phyloP scores from a whole-genome alignment of 192 early-diverging fungal genomes.

The Backusella circina region DNA sequence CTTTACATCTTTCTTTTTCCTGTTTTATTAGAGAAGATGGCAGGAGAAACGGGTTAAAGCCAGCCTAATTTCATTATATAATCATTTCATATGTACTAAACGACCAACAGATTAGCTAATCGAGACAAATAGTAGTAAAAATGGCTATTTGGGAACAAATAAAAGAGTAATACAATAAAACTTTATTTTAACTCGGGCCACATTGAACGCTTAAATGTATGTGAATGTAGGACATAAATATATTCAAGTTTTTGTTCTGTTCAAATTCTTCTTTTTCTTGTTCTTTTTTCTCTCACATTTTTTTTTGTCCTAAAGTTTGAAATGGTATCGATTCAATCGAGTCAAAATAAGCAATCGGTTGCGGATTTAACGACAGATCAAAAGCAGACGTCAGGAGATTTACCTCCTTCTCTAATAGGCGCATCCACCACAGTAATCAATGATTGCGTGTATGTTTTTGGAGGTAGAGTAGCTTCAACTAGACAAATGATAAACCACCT shows the following conservation, averaged over 20 bases:
- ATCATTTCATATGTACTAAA: neutral
- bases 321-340: neutral
- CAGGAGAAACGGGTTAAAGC: neutral
- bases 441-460: constrained; percentile 65
- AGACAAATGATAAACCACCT: constrained; percentile 67
- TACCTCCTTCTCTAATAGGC: constrained; percentile 69
- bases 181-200: neutral
- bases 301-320: neutral
- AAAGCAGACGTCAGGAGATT: constrained; percentile 54
- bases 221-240: neutral
- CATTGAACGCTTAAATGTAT: neutral
- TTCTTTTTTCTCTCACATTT: neutral
- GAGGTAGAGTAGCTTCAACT: constrained; percentile 60
- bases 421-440: constrained; percentile 58
- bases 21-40: neutral
- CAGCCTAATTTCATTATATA: neutral
- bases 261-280: neutral
- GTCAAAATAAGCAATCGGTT: constrained; percentile 36
- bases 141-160: neutral
- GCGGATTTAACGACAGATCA: constrained; percentile 46
- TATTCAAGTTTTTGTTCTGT: neutral
- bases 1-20: too few relatives aligned
- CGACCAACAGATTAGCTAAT: neutral
- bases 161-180: neutral
- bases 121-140: too few relatives aligned